Evolutionary conservation across 305 asterid genomes (phyloP).

Genomic region (Fraxinus angustifolia): DNA sequence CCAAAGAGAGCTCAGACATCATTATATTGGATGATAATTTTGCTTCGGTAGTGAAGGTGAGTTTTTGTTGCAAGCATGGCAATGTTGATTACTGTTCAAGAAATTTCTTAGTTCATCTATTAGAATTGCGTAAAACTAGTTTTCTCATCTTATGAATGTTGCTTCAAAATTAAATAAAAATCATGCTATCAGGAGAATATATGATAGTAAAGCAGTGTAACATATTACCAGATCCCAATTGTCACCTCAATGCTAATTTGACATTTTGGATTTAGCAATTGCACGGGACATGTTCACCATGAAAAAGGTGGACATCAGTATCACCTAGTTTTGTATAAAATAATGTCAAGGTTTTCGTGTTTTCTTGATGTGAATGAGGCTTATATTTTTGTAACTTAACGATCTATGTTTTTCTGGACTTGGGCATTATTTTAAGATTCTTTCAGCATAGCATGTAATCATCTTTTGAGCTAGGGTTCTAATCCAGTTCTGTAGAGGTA

Average conservation of each 20-base stretch:
- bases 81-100: background rate
- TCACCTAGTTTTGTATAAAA: background rate
- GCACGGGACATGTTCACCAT: background rate
- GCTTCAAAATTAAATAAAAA: background rate
- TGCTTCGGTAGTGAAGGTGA: background rate
- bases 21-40: conserved; percentile 8
- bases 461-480: background rate
- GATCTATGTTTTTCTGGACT: background rate
- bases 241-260: background rate
- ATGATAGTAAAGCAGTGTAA: background rate
- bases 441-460: background rate
- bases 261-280: background rate
- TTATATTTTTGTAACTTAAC: background rate
- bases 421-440: background rate
- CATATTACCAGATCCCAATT: background rate
- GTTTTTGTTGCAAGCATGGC: background rate
- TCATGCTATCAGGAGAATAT: background rate
- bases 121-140: background rate
- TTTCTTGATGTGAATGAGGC: background rate
- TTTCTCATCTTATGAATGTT: background rate
- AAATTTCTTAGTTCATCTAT: background rate
- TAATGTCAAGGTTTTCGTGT: background rate
- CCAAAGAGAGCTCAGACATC: conserved; percentile 20
- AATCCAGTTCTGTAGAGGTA: background rate
- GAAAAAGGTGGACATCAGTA: background rate